These are phyloP conservation scores for Umbelopsis sp. DNA, from an alignment of 371 early-diverging fungal species.

Conservation along the genomic window DNA sequence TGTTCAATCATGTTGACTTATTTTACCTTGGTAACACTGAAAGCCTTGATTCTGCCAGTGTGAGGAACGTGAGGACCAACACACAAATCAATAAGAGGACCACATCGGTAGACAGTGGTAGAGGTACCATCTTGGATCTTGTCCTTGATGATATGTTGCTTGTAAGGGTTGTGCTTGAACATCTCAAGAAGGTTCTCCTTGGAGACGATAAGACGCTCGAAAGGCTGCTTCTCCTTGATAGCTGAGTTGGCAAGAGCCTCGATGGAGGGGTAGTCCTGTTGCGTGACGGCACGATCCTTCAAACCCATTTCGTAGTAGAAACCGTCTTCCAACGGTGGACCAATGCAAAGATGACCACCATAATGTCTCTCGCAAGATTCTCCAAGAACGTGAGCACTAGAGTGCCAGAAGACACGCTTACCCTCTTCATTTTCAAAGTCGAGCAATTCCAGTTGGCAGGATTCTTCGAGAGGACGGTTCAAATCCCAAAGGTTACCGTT, in stretches of 20 bases:
- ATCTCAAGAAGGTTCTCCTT: slow-evolving; percentile 96
- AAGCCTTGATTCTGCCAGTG: slow-evolving; percentile 95
- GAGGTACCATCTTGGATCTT: slow-evolving; percentile 95
- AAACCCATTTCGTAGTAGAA: slow-evolving; percentile 99
- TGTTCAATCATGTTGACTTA: neutral
- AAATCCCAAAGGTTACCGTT: slow-evolving; percentile 96
- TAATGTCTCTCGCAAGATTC: slow-evolving; percentile 97
- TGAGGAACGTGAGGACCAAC: slow-evolving; percentile 98
- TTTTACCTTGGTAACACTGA: slow-evolving; percentile 85
- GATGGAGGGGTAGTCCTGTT: slow-evolving; percentile 85
- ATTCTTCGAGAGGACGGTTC: slow-evolving; percentile 82
- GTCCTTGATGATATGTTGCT: slow-evolving; percentile 89
- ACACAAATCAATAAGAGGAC: slow-evolving; percentile 99
- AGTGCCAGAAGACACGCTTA: slow-evolving; percentile 99
- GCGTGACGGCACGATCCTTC: slow-evolving; percentile 76
- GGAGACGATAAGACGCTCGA: slow-evolving; percentile 87
- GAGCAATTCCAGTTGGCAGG: slow-evolving; percentile 87
- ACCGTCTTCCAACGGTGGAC: slow-evolving; percentile 98
- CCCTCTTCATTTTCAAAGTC: slow-evolving; percentile 97
- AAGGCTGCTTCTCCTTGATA: slow-evolving; percentile 96
- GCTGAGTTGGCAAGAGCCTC: slow-evolving; percentile 86
- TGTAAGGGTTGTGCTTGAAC: slow-evolving; percentile 98
- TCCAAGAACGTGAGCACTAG: slow-evolving; percentile 99
- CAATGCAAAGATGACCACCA: slow-evolving; percentile 96
- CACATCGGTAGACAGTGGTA: slow-evolving; percentile 98